Base-by-base conservation (phyloP, 805 yeast genomes). In the Candida loeiensis region DNA sequence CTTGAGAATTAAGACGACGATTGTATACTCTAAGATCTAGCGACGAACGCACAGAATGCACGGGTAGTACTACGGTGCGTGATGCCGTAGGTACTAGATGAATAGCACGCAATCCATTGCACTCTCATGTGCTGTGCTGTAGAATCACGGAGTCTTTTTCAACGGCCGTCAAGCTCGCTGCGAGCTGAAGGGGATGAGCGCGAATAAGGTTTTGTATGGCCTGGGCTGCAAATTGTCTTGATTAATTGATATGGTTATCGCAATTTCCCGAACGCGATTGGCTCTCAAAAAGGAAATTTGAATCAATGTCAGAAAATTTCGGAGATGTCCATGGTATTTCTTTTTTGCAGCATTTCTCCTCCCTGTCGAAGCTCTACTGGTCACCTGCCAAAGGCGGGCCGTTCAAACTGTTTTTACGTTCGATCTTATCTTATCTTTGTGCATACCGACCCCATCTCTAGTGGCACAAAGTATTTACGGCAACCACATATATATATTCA, bases 361-460 rank as follows among this genome's bases (percentile, higher is more conserved):
- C 24, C 9, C 24, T 9, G 6, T 9, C 24, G 24, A 6, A 6
- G 9, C 17, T 27, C 6, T n/a, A 25, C 28, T 9, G 24, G 9
- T 21, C 28, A 7, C 9, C 13, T 25, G 28, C 13, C 14, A 8
- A 24, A 27, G 37, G 37, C 37, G 37, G 37, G 17, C 37, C 37
- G 37, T 35, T 35, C 8, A 5, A 5, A 25, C 9, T 8, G 13
- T 27, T 12, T 11, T 27, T 27, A 13, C 9, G 8, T 11, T 27
- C 6, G 24, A 28, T 28, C 37, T 35, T 35, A 35, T 35, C 37
- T 35, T 35, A 35, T 35, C 36, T 33, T 21, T 12, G 13, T 34
- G 16, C 29, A 11, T 5, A 6, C 7, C 8, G 20, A 20, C 16
- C 8, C 21, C 18, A 9, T 34, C n/a, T 22, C 22, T 14, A 22